phyloP scores from a whole-genome alignment of 345 rosid species.

The Gossypium raimondii region DNA sequence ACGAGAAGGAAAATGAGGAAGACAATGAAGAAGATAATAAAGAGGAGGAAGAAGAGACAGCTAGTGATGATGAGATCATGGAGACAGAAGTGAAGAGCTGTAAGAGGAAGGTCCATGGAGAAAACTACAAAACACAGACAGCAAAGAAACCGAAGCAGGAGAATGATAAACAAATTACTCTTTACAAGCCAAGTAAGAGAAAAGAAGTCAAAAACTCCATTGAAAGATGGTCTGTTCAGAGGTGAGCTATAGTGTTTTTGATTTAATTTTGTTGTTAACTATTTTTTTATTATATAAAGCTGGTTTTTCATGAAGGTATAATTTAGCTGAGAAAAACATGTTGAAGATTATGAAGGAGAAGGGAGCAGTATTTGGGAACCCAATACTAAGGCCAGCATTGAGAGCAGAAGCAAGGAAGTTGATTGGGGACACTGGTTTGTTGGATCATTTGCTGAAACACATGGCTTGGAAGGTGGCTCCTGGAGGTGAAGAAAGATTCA shows the following conservation, averaged over 20 bases:
- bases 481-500: conserved; percentile 78
- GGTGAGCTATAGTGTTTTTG: conserved; percentile 34
- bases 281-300: neutral
- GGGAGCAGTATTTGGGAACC: conserved; percentile 59
- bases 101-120: conserved; percentile 40
- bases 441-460: conserved; percentile 93
- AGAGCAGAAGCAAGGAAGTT: conserved; percentile 77
- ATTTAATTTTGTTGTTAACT: neutral
- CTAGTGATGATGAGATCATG: neutral
- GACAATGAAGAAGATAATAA: conserved; percentile 16
- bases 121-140: conserved; percentile 19
- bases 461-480: conserved; percentile 96
- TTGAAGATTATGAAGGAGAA: conserved; percentile 78
- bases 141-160: conserved; percentile 32
- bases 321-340: conserved; percentile 79
- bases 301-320: conserved; percentile 50
- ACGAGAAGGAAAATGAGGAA: conserved; percentile 10
- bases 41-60: conserved; percentile 19
- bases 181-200: conserved; percentile 34
- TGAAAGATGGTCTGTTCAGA: conserved; percentile 73
- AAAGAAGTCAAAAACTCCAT: conserved; percentile 38
- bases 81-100: conserved; percentile 14
- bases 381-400: conserved; percentile 69
- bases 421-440: conserved; percentile 91
- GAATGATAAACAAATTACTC: conserved; percentile 34